Base-by-base conservation (phyloP, 2,329 filamentous ascomycete species). In the Mycosphaerella arachidis region DNA sequence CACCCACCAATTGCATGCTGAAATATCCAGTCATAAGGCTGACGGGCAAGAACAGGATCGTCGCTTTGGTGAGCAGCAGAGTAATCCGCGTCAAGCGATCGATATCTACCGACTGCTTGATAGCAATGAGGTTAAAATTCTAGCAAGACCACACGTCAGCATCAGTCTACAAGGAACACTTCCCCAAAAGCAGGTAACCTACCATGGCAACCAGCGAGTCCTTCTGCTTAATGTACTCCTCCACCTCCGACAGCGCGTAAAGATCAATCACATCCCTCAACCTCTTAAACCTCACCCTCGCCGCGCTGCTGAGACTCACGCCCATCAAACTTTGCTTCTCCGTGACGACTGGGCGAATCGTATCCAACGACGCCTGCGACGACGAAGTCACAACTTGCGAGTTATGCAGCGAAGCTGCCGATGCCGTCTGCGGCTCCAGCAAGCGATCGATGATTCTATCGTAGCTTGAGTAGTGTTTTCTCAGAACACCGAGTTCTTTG, bases 71-170 rank as follows among this genome's bases (percentile, higher is more conserved):
- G 10, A 92, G 79, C 5, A 92, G 76, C 4, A 90, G 84, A 3
- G 88, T 89, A 63, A 88, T 86, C 59, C 88, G 80, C 0, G 88
- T 91, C 20, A 92, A 80, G 20, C 86, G 82, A 60, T 90, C 88
- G 10, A 90, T 88, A 4, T 85, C 84, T 64, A 86, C 83, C 0
- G 87, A 89, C 72, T 91, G 87, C 70, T 89, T 90, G 68, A 91
- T 85, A 18, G 88, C 85, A 59, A 88, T 90, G 64, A 92, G 81
- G 72, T 89, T 90, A 79, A 91, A 91, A 72, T 91, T 91, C 86
- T 89, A 53, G 62, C 53, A 53, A 30, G 27, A 57, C n/a, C 31
- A 48, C 9, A 24, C 35, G 27, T 43, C 20, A 31, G 54, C 56
- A 59, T 57, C 35, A 24, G 24, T 24, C 24, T 1, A 24, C 24